These are phyloP conservation scores for Panaeolus papilionaceus DNA, from an alignment of 768 basidiomycete species.

Conservation along the genomic window DNA sequence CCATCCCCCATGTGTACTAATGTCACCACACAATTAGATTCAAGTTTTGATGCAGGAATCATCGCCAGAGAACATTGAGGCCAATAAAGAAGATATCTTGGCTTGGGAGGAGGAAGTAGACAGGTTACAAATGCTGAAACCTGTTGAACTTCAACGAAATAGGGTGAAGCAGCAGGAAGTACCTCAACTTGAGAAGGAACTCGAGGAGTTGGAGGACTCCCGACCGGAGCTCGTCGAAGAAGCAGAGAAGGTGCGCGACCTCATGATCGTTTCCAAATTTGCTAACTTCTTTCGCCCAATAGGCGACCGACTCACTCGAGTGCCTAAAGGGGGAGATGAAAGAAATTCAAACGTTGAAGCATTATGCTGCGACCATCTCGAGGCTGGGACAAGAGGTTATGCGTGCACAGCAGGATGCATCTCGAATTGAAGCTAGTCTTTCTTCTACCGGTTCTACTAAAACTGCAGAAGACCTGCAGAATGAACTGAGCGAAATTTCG, in stretches of 20 bases:
- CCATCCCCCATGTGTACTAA: background rate
- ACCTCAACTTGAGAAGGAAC: constrained; percentile 65
- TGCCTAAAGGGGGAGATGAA: constrained; percentile 62
- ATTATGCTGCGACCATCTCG: constrained; percentile 62
- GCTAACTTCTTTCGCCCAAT: constrained; percentile 15
- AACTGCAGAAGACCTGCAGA: constrained; percentile 87
- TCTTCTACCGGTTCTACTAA: constrained; percentile 75
- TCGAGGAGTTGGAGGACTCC: constrained; percentile 60
- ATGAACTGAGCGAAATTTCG: constrained; percentile 69
- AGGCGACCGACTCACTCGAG: constrained; percentile 62
- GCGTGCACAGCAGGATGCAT: constrained; percentile 65
- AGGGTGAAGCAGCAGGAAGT: constrained; percentile 68
- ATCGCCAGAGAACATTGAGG: constrained; percentile 52
- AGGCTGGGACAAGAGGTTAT: constrained; percentile 66
- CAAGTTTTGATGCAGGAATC: constrained; percentile 64
- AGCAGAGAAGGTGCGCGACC: constrained; percentile 66
- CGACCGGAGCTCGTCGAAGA: constrained; percentile 55
- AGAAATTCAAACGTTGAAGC: constrained; percentile 65
- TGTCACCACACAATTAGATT: constrained; percentile 56
- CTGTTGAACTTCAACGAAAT: constrained; percentile 58
- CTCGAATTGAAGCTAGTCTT: constrained; percentile 71
- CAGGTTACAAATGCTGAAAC: constrained; percentile 62
- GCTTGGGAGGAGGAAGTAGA: constrained; percentile 68
- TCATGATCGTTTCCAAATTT: constrained; percentile 15
- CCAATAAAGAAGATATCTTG: constrained; percentile 51